Evolutionary conservation across 371 early-diverging fungal genomes (phyloP).

Genomic region (Blakeslea trispora): DNA sequence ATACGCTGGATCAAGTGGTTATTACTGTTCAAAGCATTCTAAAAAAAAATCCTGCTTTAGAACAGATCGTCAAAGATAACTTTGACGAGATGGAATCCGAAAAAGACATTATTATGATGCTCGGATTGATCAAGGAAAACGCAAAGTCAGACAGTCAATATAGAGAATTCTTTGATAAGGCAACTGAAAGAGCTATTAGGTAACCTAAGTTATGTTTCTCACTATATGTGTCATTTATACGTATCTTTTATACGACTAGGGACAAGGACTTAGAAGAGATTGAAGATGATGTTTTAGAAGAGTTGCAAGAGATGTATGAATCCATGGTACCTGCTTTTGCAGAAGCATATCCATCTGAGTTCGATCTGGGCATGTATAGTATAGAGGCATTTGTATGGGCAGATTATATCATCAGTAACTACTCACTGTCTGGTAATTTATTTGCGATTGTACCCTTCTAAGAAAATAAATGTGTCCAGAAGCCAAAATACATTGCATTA

Average conservation of each 20-base stretch:
- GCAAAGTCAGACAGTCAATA: conserved; percentile 28
- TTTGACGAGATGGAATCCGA: conserved; percentile 53
- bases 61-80: conserved; percentile 22
- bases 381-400: conserved; percentile 47
- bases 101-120: conserved; percentile 48
- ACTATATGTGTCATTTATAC: neutral
- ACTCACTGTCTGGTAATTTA: conserved; percentile 32
- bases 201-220: conserved; percentile 5
- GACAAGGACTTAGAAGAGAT: no score
- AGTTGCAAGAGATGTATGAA: conserved; percentile 45
- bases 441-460: conserved; percentile 40
- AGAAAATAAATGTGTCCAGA: no score
- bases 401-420: conserved; percentile 30
- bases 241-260: neutral
- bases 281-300: conserved; percentile 26
- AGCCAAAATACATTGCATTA: no score
- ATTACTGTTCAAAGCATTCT: conserved; percentile 35
- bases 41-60: conserved; percentile 24
- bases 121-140: conserved; percentile 42
- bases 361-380: conserved; percentile 33
- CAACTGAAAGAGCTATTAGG: conserved; percentile 8
- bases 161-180: conserved; percentile 32
- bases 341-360: conserved; percentile 41
- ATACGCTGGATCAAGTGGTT: conserved; percentile 25
- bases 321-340: conserved; percentile 46